A percentile compares a stretch with the other conserved stretches of the same genome.
phyloP scores from a whole-genome alignment of 441 rosid genomes.

The Geranium incanum region DNA sequence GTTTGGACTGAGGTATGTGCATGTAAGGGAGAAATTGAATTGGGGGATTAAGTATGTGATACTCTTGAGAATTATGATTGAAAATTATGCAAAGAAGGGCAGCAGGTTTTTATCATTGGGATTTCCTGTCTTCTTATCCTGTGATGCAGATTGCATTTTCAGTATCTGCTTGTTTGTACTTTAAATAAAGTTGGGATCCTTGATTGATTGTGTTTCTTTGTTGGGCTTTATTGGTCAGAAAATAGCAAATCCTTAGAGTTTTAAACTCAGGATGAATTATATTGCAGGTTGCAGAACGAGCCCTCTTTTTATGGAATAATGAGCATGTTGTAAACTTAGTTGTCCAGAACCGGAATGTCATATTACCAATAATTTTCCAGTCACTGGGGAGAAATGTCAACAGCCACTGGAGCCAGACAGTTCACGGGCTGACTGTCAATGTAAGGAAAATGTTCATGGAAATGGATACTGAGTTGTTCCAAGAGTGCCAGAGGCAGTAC shows the following conservation, averaged over 20 bases:
- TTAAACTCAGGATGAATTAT: slow-evolving; percentile 16
- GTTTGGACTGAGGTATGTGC: background rate
- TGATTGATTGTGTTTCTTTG: background rate
- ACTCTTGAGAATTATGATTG: background rate
- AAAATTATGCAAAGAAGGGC: background rate
- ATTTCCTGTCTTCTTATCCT: background rate
- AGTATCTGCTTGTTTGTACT: background rate
- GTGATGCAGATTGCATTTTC: background rate
- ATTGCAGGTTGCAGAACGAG: slow-evolving; percentile 82
- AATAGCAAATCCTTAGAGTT: background rate
- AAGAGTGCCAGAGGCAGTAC: slow-evolving; percentile 55
- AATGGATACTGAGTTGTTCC: slow-evolving; percentile 74
- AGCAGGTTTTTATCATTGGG: background rate
- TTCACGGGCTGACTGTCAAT: slow-evolving; percentile 69
- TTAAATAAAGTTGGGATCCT: background rate
- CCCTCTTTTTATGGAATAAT: slow-evolving; percentile 89
- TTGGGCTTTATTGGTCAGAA: background rate
- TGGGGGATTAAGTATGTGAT: background rate
- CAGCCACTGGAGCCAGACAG: slow-evolving; percentile 86
- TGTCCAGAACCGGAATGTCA: slow-evolving; percentile 58
- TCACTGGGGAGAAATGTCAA: slow-evolving; percentile 72
- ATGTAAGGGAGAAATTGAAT: background rate
- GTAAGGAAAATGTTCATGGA: slow-evolving; percentile 79
- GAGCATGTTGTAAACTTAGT: slow-evolving; percentile 75
- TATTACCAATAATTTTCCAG: slow-evolving; percentile 63